Conservation (phyloP, 441 rosid genomes). For the Populus hybrid region DNA sequence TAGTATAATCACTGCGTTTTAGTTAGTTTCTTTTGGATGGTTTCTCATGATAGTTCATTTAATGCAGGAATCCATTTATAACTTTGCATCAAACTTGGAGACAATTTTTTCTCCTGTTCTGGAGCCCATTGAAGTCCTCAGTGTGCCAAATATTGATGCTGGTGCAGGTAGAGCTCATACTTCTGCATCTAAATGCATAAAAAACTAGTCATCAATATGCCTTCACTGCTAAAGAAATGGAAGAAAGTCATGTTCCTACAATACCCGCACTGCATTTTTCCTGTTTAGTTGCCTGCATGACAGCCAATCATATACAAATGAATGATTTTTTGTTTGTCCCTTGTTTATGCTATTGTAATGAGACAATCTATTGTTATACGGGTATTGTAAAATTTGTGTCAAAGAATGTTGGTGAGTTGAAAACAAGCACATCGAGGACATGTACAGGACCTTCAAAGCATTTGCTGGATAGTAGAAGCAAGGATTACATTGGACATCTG, state of each 20-base stretch:
- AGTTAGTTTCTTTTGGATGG: not conserved
- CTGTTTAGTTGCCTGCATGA: not conserved
- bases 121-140: conserved; percentile 40
- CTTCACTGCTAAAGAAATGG: not conserved
- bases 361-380: not conserved
- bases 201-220: not conserved
- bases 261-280: not conserved
- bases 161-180: conserved; percentile 32
- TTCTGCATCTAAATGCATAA: not conserved
- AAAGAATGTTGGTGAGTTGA: not conserved
- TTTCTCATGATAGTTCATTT: conserved; percentile 9
- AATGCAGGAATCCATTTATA: conserved; percentile 43
- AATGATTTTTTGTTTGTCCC: not conserved
- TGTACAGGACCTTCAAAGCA: not conserved
- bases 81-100: conserved; percentile 40
- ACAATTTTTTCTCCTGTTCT: conserved; percentile 64
- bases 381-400: not conserved
- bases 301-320: not conserved
- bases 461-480: not conserved
- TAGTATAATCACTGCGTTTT: not conserved
- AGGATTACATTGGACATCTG: not conserved
- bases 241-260: not conserved
- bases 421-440: not conserved
- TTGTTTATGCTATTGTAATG: not conserved
- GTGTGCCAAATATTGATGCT: conserved; percentile 31